Base-by-base conservation (phyloP, 2,329 filamentous ascomycete species). In the Tolypocladium cylindrosporum region DNA sequence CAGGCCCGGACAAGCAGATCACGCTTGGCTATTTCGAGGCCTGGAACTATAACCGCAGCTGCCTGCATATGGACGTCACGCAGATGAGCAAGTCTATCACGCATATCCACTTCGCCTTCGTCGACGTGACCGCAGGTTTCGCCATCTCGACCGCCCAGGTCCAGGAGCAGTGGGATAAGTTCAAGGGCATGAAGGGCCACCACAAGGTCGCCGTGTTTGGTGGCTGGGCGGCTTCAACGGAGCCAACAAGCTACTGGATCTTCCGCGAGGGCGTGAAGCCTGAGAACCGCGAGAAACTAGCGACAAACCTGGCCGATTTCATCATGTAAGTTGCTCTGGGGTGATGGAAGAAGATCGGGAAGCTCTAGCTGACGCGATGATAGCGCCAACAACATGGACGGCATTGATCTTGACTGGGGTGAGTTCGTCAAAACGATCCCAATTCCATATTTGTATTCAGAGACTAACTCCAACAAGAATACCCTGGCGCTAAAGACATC, bases 401-500 rank as follows among this genome's bases (percentile, higher is more conserved):
- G 75, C 0, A 57, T 76, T 5, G 74, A 77, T 55, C 60, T 75
- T 31, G 73, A 76, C 58, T 79, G 75, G 76, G 74, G 39, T 40
- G 8, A 40, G 39, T 40, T 40, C 16, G 39, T 8, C 5, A 13
- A 19, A 8, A 2, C 5, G 14, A 14, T 39, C 37, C 37, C 14
- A 39, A 7, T 39, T 39, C 37, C 13, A 5, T 16, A 6, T 16
- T 39, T 39, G 14, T 8, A 16, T 19, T 7, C 2, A 8, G 14
- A 19, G 39, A 8, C 39, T 40, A 3, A 40, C 39, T 16, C 39
- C 39, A 19, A 40, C 39, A 16, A 40, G 39, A 75, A 51, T 76
- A 76, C 21, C 69, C 67, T 0, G 63, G 39, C 7, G 55, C 62
- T 1, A 59, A 63, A 0, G 67, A 68, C 21, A 60, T 73, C 6